Evolutionary conservation across 2,329 filamentous ascomycete genomes (phyloP).

Genomic region (Pseudogymnoascus sp.): DNA sequence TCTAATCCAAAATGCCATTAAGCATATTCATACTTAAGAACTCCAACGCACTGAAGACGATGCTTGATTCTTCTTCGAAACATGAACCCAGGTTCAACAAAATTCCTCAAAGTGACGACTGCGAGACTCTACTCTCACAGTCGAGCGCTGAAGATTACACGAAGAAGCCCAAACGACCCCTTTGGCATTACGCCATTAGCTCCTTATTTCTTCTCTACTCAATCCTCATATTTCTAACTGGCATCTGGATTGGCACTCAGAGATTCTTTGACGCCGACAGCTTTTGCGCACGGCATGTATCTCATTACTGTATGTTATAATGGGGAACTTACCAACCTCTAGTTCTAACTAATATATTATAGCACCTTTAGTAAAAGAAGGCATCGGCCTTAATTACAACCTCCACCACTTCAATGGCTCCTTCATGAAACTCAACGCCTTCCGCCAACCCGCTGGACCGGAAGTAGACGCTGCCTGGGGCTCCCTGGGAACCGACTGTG

Average conservation of each 20-base stretch:
- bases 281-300: not conserved
- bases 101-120: not conserved
- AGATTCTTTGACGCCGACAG: not conserved
- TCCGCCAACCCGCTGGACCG: conserved; percentile 37
- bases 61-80: not conserved
- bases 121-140: not conserved
- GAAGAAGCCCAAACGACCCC: not conserved
- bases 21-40: not conserved
- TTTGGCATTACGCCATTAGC: not conserved
- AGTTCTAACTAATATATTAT: not conserved
- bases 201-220: not conserved
- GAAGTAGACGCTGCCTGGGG: conserved; percentile 47
- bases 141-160: not conserved
- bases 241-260: not conserved
- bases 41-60: not conserved
- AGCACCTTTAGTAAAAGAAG: not conserved
- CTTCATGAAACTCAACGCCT: conserved; percentile 43
- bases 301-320: not conserved
- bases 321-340: not conserved
- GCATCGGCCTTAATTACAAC: not conserved
- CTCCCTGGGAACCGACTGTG: conserved; percentile 42
- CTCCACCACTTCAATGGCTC: conserved; percentile 36
- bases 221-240: not conserved
- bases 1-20: conserved; percentile 1
- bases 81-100: not conserved